phyloP scores from a whole-genome alignment of 2,329 filamentous ascomycete genomes.

The Apiospora koreana region DNA sequence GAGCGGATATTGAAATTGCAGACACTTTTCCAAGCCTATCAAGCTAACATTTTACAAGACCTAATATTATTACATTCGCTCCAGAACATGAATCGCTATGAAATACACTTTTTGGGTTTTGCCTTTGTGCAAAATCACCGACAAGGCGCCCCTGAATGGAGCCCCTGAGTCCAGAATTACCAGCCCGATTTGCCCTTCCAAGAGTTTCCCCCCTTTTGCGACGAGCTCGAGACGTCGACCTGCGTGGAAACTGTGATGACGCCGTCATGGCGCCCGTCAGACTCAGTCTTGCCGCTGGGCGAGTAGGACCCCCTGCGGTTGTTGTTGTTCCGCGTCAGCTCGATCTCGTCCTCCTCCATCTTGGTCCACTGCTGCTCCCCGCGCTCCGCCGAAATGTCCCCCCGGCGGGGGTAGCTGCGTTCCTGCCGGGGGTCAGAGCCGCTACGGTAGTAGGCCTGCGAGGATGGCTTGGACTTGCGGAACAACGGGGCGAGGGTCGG shows the following conservation, averaged over 20 bases:
- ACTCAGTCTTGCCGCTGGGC: neutral
- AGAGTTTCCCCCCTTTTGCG: neutral
- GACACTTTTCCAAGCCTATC: no score
- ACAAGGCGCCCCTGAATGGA: no score
- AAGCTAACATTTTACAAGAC: no score
- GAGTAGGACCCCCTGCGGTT: neutral
- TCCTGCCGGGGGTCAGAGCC: neutral
- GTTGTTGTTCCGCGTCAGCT: conserved; percentile 6
- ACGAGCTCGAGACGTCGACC: conserved; percentile 1
- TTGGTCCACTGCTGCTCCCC: neutral
- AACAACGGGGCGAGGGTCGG: conserved; percentile 34
- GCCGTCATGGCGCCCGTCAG: neutral
- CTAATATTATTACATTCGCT: no score
- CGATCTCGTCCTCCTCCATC: conserved; percentile 13
- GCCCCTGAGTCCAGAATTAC: neutral
- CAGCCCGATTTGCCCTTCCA: neutral
- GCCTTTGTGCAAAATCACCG: no score
- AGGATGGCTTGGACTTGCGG: conserved; percentile 20
- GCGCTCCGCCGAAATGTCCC: neutral
- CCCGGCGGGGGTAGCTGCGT: neutral
- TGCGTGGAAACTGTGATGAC: neutral
- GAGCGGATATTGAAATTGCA: no score
- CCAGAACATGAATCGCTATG: no score
- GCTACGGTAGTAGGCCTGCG: neutral
- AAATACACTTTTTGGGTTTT: no score